Conservation (phyloP, 2,329 filamentous ascomycete genomes). For the Diaporthe australafricana region DNA sequence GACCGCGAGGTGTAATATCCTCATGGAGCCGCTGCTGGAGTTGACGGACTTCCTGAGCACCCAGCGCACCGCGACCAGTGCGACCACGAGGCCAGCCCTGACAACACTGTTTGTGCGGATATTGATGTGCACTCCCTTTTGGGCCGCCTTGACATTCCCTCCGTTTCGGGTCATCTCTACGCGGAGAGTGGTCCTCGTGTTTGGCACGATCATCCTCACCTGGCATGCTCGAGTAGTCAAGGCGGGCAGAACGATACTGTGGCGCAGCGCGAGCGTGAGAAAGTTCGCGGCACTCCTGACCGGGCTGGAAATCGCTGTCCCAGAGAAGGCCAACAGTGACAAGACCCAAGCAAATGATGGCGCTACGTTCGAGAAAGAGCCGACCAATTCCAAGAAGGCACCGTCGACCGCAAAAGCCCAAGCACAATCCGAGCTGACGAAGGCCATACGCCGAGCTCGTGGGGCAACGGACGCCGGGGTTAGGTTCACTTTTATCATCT, state of each 20-base stretch:
- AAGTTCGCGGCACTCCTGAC: conserved; percentile 78
- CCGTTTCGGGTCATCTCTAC: conserved; percentile 89
- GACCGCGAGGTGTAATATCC: conserved; percentile 89
- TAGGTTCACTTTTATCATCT: conserved; percentile 95
- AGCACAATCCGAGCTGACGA: conserved; percentile 60
- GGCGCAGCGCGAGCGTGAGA: conserved; percentile 85
- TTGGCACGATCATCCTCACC: conserved; percentile 88
- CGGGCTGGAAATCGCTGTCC: conserved; percentile 75
- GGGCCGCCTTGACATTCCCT: conserved; percentile 84
- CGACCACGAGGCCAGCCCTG: conserved; percentile 89
- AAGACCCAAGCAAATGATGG: conserved; percentile 44
- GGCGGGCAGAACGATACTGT: conserved; percentile 87
- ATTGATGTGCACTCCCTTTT: conserved; percentile 86
- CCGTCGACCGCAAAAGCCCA: conserved; percentile 41
- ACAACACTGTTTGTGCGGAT: conserved; percentile 92
- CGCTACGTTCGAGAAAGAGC: conserved; percentile 34
- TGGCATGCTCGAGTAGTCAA: conserved; percentile 92
- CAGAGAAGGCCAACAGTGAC: conserved; percentile 39
- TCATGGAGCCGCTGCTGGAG: conserved; percentile 88
- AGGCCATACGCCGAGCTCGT: conserved; percentile 53
- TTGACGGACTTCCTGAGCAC: conserved; percentile 95
- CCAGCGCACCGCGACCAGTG: conserved; percentile 88
- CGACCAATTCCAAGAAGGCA: conserved; percentile 57
- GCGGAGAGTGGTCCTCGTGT: conserved; percentile 82
- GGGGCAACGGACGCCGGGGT: conserved; percentile 78